These are phyloP conservation scores for Curvularia sp. DNA, from an alignment of 2,329 filamentous ascomycete species.

Conservation along the genomic window DNA sequence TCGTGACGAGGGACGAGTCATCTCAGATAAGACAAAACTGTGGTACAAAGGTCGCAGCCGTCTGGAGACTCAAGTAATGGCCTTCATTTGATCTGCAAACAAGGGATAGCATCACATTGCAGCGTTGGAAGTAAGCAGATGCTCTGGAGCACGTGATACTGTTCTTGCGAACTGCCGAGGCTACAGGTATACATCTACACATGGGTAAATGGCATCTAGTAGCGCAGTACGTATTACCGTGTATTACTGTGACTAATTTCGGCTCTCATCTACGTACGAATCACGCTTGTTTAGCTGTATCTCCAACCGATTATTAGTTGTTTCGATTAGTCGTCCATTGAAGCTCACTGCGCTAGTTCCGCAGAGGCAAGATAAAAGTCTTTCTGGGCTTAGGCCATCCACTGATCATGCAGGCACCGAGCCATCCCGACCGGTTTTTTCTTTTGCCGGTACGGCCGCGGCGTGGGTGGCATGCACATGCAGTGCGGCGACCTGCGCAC, in stretches of 20 bases:
- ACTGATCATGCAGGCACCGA: constrained; percentile 4
- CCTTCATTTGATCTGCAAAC: background rate
- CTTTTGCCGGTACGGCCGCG: background rate
- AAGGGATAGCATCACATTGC: background rate
- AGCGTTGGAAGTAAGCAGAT: background rate
- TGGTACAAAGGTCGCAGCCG: background rate
- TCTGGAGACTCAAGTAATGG: background rate
- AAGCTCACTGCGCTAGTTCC: background rate
- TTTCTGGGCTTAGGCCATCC: background rate
- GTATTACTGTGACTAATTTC: background rate
- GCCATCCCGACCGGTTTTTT: constrained; percentile 8
- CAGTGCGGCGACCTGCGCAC: background rate
- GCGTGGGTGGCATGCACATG: background rate
- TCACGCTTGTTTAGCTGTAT: background rate
- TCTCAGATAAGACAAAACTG: background rate
- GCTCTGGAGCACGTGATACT: background rate
- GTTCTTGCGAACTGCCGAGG: background rate
- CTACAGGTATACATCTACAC: background rate
- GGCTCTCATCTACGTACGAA: background rate
- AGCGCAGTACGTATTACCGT: background rate
- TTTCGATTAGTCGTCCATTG: background rate
- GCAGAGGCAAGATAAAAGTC: background rate
- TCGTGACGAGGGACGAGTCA: background rate
- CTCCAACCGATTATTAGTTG: background rate
- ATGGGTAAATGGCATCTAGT: background rate